phyloP scores from a whole-genome alignment of 208 protist genomes.

The Zelonia costaricensis region DNA sequence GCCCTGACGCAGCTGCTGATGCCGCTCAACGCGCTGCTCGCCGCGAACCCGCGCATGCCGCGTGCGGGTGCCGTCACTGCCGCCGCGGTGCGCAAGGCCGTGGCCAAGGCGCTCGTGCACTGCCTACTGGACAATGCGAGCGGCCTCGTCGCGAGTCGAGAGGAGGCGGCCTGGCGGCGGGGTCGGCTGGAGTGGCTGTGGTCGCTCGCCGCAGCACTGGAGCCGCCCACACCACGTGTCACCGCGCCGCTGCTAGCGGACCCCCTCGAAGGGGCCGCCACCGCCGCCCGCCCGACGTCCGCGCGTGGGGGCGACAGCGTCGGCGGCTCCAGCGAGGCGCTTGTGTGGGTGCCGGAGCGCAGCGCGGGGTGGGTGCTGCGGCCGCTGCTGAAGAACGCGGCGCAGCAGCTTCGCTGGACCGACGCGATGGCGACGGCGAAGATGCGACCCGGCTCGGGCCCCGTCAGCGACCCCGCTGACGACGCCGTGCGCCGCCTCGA shows the following conservation, averaged over 20 bases:
- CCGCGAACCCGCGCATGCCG: slow-evolving; percentile 31
- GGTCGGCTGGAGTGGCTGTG: slow-evolving; percentile 50
- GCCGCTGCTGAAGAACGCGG: slow-evolving; percentile 58
- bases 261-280: not conserved
- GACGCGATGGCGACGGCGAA: slow-evolving; percentile 29
- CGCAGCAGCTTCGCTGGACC: slow-evolving; percentile 42
- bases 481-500: slow-evolving; percentile 30
- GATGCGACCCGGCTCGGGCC: not conserved
- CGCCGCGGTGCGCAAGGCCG: slow-evolving; percentile 30
- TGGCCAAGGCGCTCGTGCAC: slow-evolving; percentile 68
- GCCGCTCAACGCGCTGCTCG: slow-evolving; percentile 40
- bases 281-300: not conserved
- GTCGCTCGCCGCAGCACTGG: slow-evolving; percentile 41
- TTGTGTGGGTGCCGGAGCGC: slow-evolving; percentile 9
- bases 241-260: slow-evolving; percentile 1
- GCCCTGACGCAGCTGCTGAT: slow-evolving; percentile 31
- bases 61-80: slow-evolving; percentile 17
- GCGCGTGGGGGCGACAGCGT: not conserved
- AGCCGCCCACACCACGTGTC: slow-evolving; percentile 29
- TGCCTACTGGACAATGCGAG: slow-evolving; percentile 54
- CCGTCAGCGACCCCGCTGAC: slow-evolving; percentile 7
- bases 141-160: slow-evolving; percentile 16
- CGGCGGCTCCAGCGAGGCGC: not conserved
- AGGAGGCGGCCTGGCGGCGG: slow-evolving; percentile 30
- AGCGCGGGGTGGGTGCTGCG: slow-evolving; percentile 51